Conservation (phyloP, 2,329 filamentous ascomycete genomes). For the Ascomycota sp. region DNA sequence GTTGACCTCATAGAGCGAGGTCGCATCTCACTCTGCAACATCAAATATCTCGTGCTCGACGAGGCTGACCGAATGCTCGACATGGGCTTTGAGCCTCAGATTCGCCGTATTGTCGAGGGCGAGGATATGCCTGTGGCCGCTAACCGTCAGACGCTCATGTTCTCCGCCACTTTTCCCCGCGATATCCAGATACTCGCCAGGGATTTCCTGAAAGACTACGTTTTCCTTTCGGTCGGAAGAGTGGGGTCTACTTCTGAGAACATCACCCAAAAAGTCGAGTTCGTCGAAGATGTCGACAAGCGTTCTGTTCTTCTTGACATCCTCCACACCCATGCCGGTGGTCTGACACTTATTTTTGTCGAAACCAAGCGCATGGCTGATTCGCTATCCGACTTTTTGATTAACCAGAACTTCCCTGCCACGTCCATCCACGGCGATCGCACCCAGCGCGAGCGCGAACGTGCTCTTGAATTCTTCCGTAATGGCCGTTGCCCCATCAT, state of each 20-base stretch:
- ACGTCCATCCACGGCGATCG: conserved; percentile 98
- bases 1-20: conserved; percentile 97
- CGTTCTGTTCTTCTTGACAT: conserved; percentile 94
- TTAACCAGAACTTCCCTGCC: conserved; percentile 95
- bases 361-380: conserved; percentile 99
- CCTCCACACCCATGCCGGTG: conserved; percentile 76
- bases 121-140: conserved; percentile 86
- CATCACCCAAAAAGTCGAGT: conserved; percentile 97
- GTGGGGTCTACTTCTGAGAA: conserved; percentile 99
- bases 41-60: conserved; percentile 97
- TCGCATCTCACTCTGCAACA: conserved; percentile 91
- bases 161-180: conserved; percentile 95
- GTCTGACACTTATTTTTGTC: conserved; percentile 91
- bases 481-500: conserved; percentile 89
- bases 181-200: conserved; percentile 98
- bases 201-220: conserved; percentile 97
- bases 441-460: conserved; percentile 96
- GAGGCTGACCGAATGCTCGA: conserved; percentile 99
- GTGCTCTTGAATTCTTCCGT: conserved; percentile 92
- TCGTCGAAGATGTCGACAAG: conserved; percentile 93
- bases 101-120: conserved; percentile 91
- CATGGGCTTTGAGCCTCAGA: conserved; percentile 99
- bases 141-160: conserved; percentile 95
- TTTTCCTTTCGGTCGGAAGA: conserved; percentile 96
- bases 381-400: conserved; percentile 89